A percentile compares a stretch with the other conserved stretches of the same genome.
Evolutionary conservation across 2,329 filamentous ascomycete genomes (phyloP).

Genomic region (Trichoderma atrobrunneum): DNA sequence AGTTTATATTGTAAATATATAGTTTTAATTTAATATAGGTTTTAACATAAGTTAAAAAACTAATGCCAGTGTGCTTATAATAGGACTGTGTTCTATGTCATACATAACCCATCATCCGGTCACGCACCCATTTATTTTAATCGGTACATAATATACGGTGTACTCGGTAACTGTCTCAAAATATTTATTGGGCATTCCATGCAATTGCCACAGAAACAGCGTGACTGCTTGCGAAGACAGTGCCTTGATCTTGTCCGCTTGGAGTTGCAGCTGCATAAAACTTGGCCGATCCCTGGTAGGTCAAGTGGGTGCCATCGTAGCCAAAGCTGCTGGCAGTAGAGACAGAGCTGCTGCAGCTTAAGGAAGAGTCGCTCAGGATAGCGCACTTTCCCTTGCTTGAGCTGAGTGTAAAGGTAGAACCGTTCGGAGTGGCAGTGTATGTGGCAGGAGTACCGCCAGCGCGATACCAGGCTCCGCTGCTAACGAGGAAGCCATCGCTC

Average conservation of each 20-base stretch:
- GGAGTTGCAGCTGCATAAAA: background rate
- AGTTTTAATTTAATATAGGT: background rate
- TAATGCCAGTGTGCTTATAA: too few species aligned
- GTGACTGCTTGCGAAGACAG: background rate
- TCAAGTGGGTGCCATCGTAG: background rate
- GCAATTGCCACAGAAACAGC: background rate
- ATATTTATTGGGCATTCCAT: background rate
- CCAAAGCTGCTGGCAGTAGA: background rate
- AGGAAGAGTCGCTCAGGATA: slow-evolving; percentile 1
- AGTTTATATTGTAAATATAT: background rate
- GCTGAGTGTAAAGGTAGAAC: background rate
- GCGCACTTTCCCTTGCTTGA: slow-evolving; percentile 13
- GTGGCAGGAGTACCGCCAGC: slow-evolving; percentile 4
- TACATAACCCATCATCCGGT: background rate
- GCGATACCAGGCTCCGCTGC: slow-evolving; percentile 9
- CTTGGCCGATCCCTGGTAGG: background rate
- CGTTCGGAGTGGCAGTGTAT: background rate
- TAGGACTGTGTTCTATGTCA: background rate
- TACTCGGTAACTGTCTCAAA: background rate
- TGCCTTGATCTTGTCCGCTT: background rate
- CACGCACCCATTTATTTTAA: background rate
- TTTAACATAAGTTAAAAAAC: background rate
- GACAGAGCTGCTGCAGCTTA: background rate
- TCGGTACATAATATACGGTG: background rate
- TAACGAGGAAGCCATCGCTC: background rate